Conservation (phyloP, 495 filamentous ascomycete species). For the Gamarada debralockiae region DNA sequence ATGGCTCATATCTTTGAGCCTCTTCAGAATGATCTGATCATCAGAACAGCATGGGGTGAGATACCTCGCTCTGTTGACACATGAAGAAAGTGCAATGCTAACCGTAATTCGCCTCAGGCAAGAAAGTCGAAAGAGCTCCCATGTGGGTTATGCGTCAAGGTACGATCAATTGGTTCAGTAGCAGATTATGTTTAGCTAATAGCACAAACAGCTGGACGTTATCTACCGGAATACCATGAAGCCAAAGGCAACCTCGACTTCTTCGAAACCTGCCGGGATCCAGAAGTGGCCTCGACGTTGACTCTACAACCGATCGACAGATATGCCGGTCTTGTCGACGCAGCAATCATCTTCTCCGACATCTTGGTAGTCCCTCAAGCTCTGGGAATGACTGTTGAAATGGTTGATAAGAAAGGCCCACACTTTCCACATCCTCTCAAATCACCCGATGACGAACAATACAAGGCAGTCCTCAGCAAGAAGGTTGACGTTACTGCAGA, state of each 20-base stretch:
- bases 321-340: constrained; percentile 85
- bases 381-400: constrained; percentile 94
- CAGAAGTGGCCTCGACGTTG: constrained; percentile 85
- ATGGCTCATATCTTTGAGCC: constrained; percentile 70
- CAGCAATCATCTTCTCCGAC: constrained; percentile 98
- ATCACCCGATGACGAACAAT: constrained; percentile 75
- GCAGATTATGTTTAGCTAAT: not conserved
- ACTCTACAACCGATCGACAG: constrained; percentile 94
- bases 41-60: constrained; percentile 84
- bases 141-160: constrained; percentile 99
- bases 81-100: not conserved
- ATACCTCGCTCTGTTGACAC: not conserved
- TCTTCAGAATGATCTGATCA: constrained; percentile 83
- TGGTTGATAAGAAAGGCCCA: constrained; percentile 94
- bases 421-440: constrained; percentile 84
- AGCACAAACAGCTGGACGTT: constrained; percentile 71
- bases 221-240: constrained; percentile 96
- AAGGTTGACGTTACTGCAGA: constrained; percentile 79
- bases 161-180: constrained; percentile 30
- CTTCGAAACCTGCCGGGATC: constrained; percentile 92
- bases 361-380: constrained; percentile 97
- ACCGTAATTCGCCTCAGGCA: constrained; percentile 57
- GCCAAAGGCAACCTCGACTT: constrained; percentile 88
- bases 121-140: constrained; percentile 85
- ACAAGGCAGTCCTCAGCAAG: constrained; percentile 67